These are phyloP conservation scores for Fusarium hainanense DNA, from an alignment of 2,329 filamentous ascomycete species.

Conservation along the genomic window DNA sequence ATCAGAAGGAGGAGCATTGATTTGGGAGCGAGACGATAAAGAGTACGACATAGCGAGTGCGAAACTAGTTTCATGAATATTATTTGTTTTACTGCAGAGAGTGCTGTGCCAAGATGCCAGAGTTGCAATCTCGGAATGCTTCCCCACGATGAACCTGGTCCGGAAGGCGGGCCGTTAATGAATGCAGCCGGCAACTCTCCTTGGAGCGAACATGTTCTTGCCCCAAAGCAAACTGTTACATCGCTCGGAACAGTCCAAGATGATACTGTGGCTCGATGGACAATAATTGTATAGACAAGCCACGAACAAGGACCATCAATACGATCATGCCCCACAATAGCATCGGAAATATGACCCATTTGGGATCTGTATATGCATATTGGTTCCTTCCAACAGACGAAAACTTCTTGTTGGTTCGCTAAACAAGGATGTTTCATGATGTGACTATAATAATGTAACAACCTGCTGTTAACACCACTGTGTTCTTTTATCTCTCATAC, in stretches of 20 bases:
- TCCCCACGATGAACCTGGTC: background rate
- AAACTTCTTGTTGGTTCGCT: background rate
- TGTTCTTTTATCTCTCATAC: background rate
- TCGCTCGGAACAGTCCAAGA: too few relatives aligned
- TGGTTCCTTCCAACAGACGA: background rate
- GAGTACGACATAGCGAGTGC: too few relatives aligned
- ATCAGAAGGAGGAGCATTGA: conserved; percentile 14
- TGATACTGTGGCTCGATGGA: too few relatives aligned
- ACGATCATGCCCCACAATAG: background rate
- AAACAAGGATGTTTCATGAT: background rate
- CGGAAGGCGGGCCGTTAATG: background rate
- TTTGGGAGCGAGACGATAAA: background rate
- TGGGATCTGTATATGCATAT: background rate
- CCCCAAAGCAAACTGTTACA: too few relatives aligned
- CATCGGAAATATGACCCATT: background rate
- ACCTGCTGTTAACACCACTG: background rate
- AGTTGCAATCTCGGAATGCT: too few relatives aligned
- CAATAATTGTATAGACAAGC: too few relatives aligned
- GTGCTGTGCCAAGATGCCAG: background rate
- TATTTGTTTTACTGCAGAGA: background rate
- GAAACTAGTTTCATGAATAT: too few relatives aligned
- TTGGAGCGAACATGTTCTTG: too few relatives aligned
- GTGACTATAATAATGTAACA: background rate
- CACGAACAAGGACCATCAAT: background rate
- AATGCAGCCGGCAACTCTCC: too few relatives aligned